These are phyloP conservation scores for Alternaria sp. DNA, from an alignment of 2,329 filamentous ascomycete species.

Conservation along the genomic window DNA sequence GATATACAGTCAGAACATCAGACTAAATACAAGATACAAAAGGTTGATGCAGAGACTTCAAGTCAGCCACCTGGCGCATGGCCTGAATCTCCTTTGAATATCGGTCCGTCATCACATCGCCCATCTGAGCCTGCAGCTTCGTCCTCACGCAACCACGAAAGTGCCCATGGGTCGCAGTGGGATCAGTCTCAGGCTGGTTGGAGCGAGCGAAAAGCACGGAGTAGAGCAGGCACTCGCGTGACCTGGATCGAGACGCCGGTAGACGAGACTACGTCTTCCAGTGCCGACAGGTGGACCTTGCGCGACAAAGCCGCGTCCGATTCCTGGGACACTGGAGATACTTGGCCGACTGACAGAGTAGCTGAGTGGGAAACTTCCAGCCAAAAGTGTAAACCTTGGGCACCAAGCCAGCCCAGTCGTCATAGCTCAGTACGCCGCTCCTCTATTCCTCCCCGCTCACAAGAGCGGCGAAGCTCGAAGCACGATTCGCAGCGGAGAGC, in stretches of 20 bases:
- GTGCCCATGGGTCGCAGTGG: constrained; percentile 9
- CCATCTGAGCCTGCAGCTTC: background rate
- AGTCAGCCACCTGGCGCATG: constrained; percentile 37
- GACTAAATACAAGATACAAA: background rate
- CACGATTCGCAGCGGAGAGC: background rate
- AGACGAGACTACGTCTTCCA: constrained; percentile 19
- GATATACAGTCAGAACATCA: constrained; percentile 2
- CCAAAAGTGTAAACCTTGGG: background rate
- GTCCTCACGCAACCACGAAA: background rate
- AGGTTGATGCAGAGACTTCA: background rate
- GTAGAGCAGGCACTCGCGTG: constrained; percentile 12
- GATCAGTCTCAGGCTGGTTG: constrained; percentile 7
- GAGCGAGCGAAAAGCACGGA: constrained; percentile 8
- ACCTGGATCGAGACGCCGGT: constrained; percentile 20
- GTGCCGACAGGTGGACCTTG: constrained; percentile 20
- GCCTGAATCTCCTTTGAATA: constrained; percentile 27
- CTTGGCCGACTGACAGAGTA: constrained; percentile 19
- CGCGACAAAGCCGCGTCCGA: constrained; percentile 19
- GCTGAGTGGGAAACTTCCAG: constrained; percentile 4
- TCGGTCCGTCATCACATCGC: background rate
- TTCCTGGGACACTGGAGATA: constrained; percentile 31
- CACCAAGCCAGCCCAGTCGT: background rate
- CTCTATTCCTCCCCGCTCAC: background rate
- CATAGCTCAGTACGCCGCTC: background rate
- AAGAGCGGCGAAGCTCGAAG: background rate